Percentiles rank a stretch among this genome's conserved stretches.
Evolutionary conservation across 495 filamentous ascomycete species (phyloP).

Genomic region (Neurospora sp.): DNA sequence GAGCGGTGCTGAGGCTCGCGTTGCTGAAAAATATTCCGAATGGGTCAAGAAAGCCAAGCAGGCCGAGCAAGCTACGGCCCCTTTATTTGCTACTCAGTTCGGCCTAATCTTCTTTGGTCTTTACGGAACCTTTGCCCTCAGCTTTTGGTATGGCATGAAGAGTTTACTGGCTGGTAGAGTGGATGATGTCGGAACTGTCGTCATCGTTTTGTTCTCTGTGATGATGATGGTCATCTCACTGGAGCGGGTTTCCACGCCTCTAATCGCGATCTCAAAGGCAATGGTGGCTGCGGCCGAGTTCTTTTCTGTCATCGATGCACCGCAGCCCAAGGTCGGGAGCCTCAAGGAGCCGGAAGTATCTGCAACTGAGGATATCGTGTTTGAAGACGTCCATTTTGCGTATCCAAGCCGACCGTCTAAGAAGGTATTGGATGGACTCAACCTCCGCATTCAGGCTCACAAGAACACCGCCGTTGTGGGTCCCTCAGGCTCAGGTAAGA

Average conservation of each 20-base stretch:
- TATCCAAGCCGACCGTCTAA: slow-evolving; percentile 62
- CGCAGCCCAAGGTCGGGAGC: slow-evolving; percentile 32
- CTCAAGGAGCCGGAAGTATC: slow-evolving; percentile 36
- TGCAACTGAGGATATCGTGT: slow-evolving; percentile 44
- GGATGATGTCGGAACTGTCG: slow-evolving; percentile 31
- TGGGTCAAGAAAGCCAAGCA: slow-evolving; percentile 49
- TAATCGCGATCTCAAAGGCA: slow-evolving; percentile 42
- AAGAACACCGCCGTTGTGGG: slow-evolving; percentile 84
- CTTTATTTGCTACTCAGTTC: slow-evolving; percentile 34
- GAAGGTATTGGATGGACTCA: slow-evolving; percentile 46
- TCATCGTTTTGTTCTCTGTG: slow-evolving; percentile 46
- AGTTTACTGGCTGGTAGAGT: slow-evolving; percentile 30
- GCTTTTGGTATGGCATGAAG: slow-evolving; percentile 46
- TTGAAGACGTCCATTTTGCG: slow-evolving; percentile 51
- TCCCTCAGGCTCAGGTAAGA: no score
- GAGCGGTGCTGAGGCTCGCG: slow-evolving; percentile 49
- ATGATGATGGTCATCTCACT: slow-evolving; percentile 45
- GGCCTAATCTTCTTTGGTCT: slow-evolving; percentile 33
- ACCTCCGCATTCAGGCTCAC: slow-evolving; percentile 54
- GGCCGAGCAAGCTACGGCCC: slow-evolving; percentile 36
- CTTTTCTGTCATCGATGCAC: slow-evolving; percentile 47
- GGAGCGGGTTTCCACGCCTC: slow-evolving; percentile 40
- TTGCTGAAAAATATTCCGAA: slow-evolving; percentile 38
- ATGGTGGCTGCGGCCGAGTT: slow-evolving; percentile 46
- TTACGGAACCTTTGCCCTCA: slow-evolving; percentile 32